phyloP scores from a whole-genome alignment of 805 yeast species.

The Starmerella roubikii region DNA sequence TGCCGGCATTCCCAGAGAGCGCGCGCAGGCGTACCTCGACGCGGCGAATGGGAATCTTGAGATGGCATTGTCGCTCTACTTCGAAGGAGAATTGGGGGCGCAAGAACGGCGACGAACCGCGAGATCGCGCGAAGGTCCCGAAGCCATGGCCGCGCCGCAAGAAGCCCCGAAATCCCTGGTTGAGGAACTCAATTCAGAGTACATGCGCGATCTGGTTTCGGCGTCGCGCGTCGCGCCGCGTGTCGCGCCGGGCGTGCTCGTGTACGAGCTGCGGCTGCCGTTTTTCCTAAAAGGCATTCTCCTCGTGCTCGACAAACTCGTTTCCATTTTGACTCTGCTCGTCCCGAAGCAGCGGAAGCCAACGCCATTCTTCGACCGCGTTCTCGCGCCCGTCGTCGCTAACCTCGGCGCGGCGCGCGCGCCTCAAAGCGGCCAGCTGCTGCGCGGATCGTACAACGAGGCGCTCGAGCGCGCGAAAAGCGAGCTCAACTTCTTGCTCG shows the following conservation, averaged over 20 bases:
- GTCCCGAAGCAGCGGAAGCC: no score
- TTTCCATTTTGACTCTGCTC: background rate
- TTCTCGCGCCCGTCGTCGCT: constrained; percentile 25
- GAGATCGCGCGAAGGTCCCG: background rate
- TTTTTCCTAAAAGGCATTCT: constrained; percentile 5
- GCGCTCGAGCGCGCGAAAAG: constrained; percentile 59
- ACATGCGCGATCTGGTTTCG: constrained; percentile 17
- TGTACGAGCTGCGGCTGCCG: constrained; percentile 22
- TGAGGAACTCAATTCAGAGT: constrained; percentile 21
- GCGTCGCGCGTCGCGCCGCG: constrained; percentile 24
- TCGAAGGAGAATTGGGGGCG: constrained; percentile 5
- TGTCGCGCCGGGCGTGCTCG: constrained; percentile 22
- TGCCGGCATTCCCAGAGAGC: constrained; percentile 6
- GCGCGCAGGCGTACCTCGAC: constrained; percentile 11
- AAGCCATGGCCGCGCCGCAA: background rate
- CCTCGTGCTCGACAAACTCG: background rate
- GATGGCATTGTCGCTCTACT: constrained; percentile 9
- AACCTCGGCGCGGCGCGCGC: constrained; percentile 20
- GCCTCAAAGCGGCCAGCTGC: background rate
- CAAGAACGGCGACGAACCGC: background rate
- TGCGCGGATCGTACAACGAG: constrained; percentile 44
- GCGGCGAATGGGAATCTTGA: constrained; percentile 11
- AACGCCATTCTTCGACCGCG: background rate
- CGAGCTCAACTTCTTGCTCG: constrained; percentile 56
- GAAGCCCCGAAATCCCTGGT: constrained; percentile 16